Conservation (phyloP, 768 basidiomycete genomes). For the Amanita polypyramis region DNA sequence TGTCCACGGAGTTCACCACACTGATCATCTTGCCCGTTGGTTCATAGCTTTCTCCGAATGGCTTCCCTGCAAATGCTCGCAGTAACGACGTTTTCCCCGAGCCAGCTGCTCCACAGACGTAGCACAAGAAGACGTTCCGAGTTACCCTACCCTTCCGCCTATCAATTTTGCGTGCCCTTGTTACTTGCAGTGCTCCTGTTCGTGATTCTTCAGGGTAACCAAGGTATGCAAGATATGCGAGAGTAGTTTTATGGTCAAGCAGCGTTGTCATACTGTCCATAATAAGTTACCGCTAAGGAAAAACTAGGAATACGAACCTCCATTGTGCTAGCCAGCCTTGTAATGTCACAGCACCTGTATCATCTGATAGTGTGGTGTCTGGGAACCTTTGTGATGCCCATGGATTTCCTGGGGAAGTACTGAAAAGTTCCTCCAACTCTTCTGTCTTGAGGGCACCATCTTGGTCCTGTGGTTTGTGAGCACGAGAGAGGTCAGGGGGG, state of each 20-base stretch:
- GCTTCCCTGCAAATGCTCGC: slow-evolving; percentile 77
- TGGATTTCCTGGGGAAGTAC: slow-evolving; percentile 94
- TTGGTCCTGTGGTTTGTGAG: slow-evolving; percentile 53
- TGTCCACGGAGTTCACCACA: slow-evolving; percentile 92
- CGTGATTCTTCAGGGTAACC: slow-evolving; percentile 75
- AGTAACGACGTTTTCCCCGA: slow-evolving; percentile 90
- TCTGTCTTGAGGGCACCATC: slow-evolving; percentile 82
- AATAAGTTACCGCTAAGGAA: slow-evolving; percentile 3
- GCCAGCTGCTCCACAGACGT: slow-evolving; percentile 91
- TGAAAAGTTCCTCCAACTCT: slow-evolving; percentile 85
- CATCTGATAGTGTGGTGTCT: slow-evolving; percentile 80
- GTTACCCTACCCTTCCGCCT: slow-evolving; percentile 81
- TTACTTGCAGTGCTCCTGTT: slow-evolving; percentile 80
- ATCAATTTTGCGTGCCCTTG: slow-evolving; percentile 75
- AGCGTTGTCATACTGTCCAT: slow-evolving; percentile 84
- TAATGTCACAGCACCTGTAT: slow-evolving; percentile 83
- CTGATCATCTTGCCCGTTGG: slow-evolving; percentile 86
- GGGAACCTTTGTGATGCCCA: slow-evolving; percentile 90
- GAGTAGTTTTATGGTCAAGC: slow-evolving; percentile 83
- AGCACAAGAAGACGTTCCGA: slow-evolving; percentile 87
- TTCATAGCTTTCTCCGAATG: slow-evolving; percentile 64
- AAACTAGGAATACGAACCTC: slow-evolving; percentile 50
- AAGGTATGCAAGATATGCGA: slow-evolving; percentile 92
- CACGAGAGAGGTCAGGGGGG: neutral
- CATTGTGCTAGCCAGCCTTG: slow-evolving; percentile 98